A percentile compares a stretch with the other conserved stretches of the same genome.
phyloP scores from a whole-genome alignment of 2,329 filamentous ascomycete genomes.

The Colletotrichum trifolii region DNA sequence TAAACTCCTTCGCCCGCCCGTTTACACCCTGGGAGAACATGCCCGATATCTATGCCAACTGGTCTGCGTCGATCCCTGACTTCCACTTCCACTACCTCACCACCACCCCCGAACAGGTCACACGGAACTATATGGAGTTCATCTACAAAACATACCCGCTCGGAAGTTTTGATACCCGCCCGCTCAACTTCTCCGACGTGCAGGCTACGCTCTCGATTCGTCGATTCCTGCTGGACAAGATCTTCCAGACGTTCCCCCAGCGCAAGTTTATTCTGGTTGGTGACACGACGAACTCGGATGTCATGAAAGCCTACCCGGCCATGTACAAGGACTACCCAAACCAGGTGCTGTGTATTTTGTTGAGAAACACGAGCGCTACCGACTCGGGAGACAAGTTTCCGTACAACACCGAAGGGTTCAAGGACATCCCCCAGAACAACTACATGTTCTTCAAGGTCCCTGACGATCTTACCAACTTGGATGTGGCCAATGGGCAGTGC shows the following conservation, averaged over 20 bases:
- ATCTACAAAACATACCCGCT: slow-evolving; percentile 83
- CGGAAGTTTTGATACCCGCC: slow-evolving; percentile 81
- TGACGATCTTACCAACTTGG: slow-evolving; percentile 73
- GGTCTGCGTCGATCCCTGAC: slow-evolving; percentile 73
- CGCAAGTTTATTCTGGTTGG: slow-evolving; percentile 81
- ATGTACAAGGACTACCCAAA: slow-evolving; percentile 74
- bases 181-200: slow-evolving; percentile 83
- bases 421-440: slow-evolving; percentile 70
- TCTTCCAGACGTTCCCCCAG: slow-evolving; percentile 80
- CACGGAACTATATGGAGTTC: slow-evolving; percentile 82
- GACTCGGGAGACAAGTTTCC: slow-evolving; percentile 76
- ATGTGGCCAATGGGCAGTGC: slow-evolving; percentile 76
- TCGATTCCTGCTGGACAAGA: slow-evolving; percentile 74
- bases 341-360: slow-evolving; percentile 81
- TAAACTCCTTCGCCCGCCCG: slow-evolving; percentile 80
- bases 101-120: slow-evolving; percentile 82
- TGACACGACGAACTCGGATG: slow-evolving; percentile 80
- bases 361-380: slow-evolving; percentile 79
- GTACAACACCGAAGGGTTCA: slow-evolving; percentile 79
- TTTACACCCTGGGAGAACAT: slow-evolving; percentile 83
- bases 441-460: slow-evolving; percentile 86
- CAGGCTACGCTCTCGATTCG: slow-evolving; percentile 78
- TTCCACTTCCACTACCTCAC: slow-evolving; percentile 86
- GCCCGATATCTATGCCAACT: slow-evolving; percentile 82
- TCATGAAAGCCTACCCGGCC: slow-evolving; percentile 74